phyloP scores from a whole-genome alignment of 2,329 filamentous ascomycete genomes.

The Xylaria sp. region DNA sequence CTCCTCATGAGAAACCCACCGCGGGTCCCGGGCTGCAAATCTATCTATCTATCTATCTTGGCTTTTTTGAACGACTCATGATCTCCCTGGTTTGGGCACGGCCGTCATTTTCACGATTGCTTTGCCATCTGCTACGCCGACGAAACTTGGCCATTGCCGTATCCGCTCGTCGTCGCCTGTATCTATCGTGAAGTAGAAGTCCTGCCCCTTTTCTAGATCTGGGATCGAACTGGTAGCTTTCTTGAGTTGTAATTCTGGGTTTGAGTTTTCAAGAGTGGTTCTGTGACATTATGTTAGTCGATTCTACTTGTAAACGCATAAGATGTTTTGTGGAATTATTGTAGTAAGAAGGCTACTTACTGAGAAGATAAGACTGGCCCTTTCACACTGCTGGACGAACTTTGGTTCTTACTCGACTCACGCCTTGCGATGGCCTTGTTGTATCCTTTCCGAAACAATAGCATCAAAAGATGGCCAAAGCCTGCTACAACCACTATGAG shows the following conservation, averaged over 20 bases:
- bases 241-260: background rate
- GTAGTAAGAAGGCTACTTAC: background rate
- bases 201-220: constrained; percentile 15
- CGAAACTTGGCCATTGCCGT: constrained; percentile 33
- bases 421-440: constrained; percentile 30
- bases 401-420: constrained; percentile 16
- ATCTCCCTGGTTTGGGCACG: constrained; percentile 1
- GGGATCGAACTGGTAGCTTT: background rate
- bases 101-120: constrained; percentile 30
- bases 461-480: constrained; percentile 53
- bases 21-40: too few relatives aligned
- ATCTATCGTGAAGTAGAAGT: constrained; percentile 32
- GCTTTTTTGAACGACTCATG: background rate
- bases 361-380: background rate
- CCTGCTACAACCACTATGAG: constrained; percentile 57
- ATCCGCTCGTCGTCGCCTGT: constrained; percentile 35
- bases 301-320: too few relatives aligned
- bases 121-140: constrained; percentile 31
- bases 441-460: constrained; percentile 32
- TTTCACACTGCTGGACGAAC: background rate
- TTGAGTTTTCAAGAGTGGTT: background rate
- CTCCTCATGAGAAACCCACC: too few relatives aligned
- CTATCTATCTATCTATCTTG: background rate
- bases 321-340: too few relatives aligned
- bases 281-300: background rate